Evolutionary conservation across 2,329 filamentous ascomycete genomes (phyloP), one percentile per base, ranked within the genome.

Genomic region (Verticillium albo-atrum): DNA sequence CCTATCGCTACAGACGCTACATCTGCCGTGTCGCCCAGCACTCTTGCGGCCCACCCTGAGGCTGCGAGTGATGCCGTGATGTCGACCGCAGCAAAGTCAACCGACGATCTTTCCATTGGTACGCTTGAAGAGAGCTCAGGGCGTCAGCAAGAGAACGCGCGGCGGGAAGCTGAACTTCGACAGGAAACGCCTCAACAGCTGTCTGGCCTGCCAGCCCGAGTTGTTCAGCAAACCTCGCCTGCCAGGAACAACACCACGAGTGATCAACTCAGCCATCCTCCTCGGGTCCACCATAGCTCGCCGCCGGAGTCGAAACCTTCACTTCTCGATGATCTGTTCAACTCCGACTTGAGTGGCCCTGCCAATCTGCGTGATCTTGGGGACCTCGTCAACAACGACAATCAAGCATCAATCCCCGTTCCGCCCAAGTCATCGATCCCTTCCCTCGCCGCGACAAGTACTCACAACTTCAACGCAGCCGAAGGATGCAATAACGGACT

Each of bases 81-180:
- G 25, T n/a, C n/a, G 9, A 12, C 4, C 20, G 6, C 20, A 10
- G 6, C 20, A 10, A 20, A 12, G 42, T 10, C 42, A 4, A 25
- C n/a, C 25, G 7, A 9, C 10, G 9, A 10, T 12, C 6, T 23
- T 3, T 20, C 42, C 23, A 20, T 10, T 23, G 42, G n/a, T 47
- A 47, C 42, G 20, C n/a, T n/a, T 47, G 20, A 23, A 20, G 20
- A 37, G 34, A 6, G 14, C 34, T 17, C 34, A 15, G 17, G 12
- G 17, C 34, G 5, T 37, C 34, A 32, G 30, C 30, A 15, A 37
- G 34, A 15, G 6, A 17, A 4, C 20, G n/a, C 5, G 4, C 7
- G n/a, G n/a, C 42, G 42, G 20, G 1, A 54, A 55, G 42, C 54
- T 61, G 27, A 51, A 42, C 9, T 20, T 58, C 6, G 59, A 57